Percentiles rank a stretch among this genome's conserved stretches.
phyloP scores from a whole-genome alignment of 495 filamentous ascomycete genomes.

The Lasiosphaeria ovina region DNA sequence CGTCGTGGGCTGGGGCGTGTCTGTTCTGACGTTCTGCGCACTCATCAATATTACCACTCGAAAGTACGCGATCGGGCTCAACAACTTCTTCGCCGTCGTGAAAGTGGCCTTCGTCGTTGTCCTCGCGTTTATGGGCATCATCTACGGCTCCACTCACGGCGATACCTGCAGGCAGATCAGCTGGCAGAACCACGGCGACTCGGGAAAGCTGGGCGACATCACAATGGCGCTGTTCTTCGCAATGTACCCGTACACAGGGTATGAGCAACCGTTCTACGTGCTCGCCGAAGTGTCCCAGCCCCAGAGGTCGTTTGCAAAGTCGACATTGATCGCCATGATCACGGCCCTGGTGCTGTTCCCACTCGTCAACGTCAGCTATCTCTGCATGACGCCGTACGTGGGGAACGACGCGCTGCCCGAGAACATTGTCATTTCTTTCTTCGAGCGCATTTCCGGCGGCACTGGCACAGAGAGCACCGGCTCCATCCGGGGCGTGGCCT shows the following conservation, averaged over 20 bases:
- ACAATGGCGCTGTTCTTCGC: slow-evolving; percentile 13
- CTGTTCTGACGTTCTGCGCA: slow-evolving; percentile 1
- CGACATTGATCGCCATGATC: not conserved
- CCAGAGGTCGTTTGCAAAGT: not conserved
- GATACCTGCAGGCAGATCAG: slow-evolving; percentile 8
- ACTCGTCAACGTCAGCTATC: slow-evolving; percentile 13
- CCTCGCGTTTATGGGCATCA: slow-evolving; percentile 6
- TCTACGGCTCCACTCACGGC: slow-evolving; percentile 9
- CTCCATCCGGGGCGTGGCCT: not conserved
- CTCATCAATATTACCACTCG: slow-evolving; percentile 7
- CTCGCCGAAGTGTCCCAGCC: slow-evolving; percentile 11
- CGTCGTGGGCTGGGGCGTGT: slow-evolving; percentile 10
- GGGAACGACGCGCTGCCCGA: not conserved
- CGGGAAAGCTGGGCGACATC: slow-evolving; percentile 10
- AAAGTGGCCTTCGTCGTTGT: slow-evolving; percentile 4
- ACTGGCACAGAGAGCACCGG: not conserved
- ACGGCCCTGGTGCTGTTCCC: slow-evolving; percentile 2
- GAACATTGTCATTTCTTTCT: slow-evolving; percentile 12
- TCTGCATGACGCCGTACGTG: slow-evolving; percentile 11
- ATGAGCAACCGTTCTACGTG: slow-evolving; percentile 20
- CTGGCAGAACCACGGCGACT: slow-evolving; percentile 3
- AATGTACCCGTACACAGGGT: slow-evolving; percentile 17
- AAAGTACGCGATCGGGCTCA: slow-evolving; percentile 4
- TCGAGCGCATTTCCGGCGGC: not conserved
- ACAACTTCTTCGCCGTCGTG: slow-evolving; percentile 6